Evolutionary conservation across 1,139 yeast species (phyloP), one percentile per base, ranked within the genome.

Genomic region (Arxiozyma bovina): DNA sequence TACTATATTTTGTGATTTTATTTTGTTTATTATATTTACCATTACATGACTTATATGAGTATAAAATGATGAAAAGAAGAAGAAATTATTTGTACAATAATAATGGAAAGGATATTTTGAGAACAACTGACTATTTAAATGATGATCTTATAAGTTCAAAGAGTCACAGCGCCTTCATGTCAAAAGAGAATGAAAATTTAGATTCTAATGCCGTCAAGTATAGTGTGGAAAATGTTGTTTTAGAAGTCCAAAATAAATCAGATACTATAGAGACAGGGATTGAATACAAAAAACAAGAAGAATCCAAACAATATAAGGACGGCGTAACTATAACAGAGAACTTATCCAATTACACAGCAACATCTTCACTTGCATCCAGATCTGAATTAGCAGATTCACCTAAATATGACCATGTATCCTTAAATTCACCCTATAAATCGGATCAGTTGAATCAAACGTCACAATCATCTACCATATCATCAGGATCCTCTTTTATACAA

Each of bases 401-500:
- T 40, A 20, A 42, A 20, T 3, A 44, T 44, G 45, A 21, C 30
- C 18, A 42, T 8, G 41, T 15, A 9, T 23, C 50, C 12, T n/a
- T 48, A 22, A 40, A 23, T 48, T 25, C 23, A 53, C 55, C 1
- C 45, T 50, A 12, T 42, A 41, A 21, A 23, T 48, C 45, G 27
- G 41, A 46, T 22, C 38, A 12, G n/a, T 15, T 25, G 15, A 50
- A 18, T 54, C 60, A 44, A 44, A 50, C 18, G n/a, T 34, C 48
- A 27, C 57, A 34, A 46, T 51, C 58, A 7, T 41, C 50, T 22
- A 30, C 43, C 18, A 21, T 11, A 23, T 23, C 23, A 5, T 34
- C 42, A 23, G 34, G 45, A 1, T 46, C 57, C 9, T 45, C 54
- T 8, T 52, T 47, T 21, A 48, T 64, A 20, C 67, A 65, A 38